Base-by-base conservation (phyloP, 306 rosid species). In the Lupinus albus region DNA sequence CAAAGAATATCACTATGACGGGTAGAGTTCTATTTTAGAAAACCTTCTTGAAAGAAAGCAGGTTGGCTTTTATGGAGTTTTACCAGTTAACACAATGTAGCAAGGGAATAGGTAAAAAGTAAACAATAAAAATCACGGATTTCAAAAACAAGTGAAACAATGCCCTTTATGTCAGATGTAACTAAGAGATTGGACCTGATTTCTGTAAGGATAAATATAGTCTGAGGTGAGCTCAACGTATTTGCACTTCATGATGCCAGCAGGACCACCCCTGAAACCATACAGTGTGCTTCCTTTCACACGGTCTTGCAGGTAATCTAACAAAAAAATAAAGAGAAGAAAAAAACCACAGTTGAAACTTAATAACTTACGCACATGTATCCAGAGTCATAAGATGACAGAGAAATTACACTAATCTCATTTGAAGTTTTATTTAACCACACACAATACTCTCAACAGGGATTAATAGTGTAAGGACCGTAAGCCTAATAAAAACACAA, bases 201-300 rank as follows among this genome's bases (percentile, higher is more conserved):
- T 94, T 79, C 97, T 83, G 59, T 88, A 94, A 39, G 99, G 96
- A 68, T 91, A 82, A 86, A 94, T 91, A 74, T 55, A 86, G 0
- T 94, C 99, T 2, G 96, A 6, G 21, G 18, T 78, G 61, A 94
- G 87, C 68, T 90, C 99, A 60, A 87, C 47, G 70, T 84, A 94
- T 71, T 94, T 94, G 72, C 92, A 47, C 78, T 90, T 94, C 97
- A 94, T 90, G 72, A 94, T 88, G 57, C 99, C 99, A 18, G 97
- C 99, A 55, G 99, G 99, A 28, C 99, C 99, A 5, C 99, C 99
- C 61, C 68, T 85, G 80, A 94, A 94, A 50, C 97, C 99, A 64
- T 88, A 94, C 80, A 94, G 64, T 32, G 81, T 83, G 88, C 99
- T 90, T 65, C 96, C 97, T 60, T 76, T 70, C 2, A 81, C 90